Evolutionary conservation across 2,329 filamentous ascomycete genomes (phyloP), one percentile per base, ranked within the genome.

Genomic region (Kalmusia sp.): DNA sequence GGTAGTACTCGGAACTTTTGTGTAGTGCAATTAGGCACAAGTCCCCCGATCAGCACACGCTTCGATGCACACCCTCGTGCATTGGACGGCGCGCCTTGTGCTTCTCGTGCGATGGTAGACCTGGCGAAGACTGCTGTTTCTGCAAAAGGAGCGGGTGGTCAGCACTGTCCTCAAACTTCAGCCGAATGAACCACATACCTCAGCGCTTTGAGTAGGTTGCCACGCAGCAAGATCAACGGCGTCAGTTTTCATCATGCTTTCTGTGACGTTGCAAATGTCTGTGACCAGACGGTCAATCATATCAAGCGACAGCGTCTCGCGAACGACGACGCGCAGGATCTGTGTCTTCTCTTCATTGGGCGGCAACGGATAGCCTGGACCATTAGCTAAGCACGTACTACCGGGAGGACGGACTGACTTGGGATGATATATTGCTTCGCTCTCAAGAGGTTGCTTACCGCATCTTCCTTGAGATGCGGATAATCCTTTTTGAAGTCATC

Each of bases 391-490:
- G 25, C 21, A 46, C 33, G 47, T 33, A 15, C 30, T 12, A 30
- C 19, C 4, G 14, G 6, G 17, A 1, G 17, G 35, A n/a, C 22
- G 19, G 9, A 68, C 77, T 67, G 73, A 81, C 79, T 89, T 19
- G 87, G 87, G 52, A 90, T 86, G 54, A 90, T 89, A 76, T 88
- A 90, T 71, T 89, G 85, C 65, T 86, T 86, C 4, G 84, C 83
- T 12, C 87, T 80, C 50, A 89, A 72, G 34, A 90, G 72, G 15
- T 87, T 84, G 48, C 82, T 85, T 12, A 90, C 78, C 5, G 80
- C 80, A 51, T 84, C 85, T 71, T 90, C 87, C 72, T 86, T 84
- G 54, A 89, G 77, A 59, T 87, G 83, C 0, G 85, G 83, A 68
- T 80, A 88, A 37, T 85, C 73, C 53, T 80, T 77, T 67, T 82